A percentile compares a stretch with the other conserved stretches of the same genome.
phyloP scores from a whole-genome alignment of 2,329 filamentous ascomycete genomes.

The Thermothelomyces thermophilus region DNA sequence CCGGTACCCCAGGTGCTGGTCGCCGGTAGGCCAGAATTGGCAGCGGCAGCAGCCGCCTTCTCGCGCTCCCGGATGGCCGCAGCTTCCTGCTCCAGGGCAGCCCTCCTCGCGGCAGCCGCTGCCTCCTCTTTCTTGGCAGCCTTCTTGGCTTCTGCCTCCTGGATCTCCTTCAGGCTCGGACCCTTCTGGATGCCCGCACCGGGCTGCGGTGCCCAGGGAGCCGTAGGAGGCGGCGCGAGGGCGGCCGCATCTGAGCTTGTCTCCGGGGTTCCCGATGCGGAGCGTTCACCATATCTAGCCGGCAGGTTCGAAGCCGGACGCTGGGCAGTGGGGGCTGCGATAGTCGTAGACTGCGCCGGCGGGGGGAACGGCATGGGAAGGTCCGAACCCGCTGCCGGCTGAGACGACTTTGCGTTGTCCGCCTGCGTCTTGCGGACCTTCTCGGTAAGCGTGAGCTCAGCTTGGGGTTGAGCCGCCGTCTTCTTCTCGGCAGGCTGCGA shows the following conservation, averaged over 20 bases:
- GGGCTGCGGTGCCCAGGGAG: constrained; percentile 90
- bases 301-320: constrained; percentile 77
- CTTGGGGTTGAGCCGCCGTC: constrained; percentile 12
- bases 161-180: constrained; percentile 91
- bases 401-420: constrained; percentile 54
- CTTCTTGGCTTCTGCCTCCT: constrained; percentile 89
- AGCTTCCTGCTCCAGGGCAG: constrained; percentile 72
- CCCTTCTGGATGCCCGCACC: constrained; percentile 66
- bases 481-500: constrained; percentile 3
- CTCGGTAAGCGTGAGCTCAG: constrained; percentile 64
- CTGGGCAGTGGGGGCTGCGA: constrained; percentile 85
- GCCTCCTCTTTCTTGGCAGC: constrained; percentile 82
- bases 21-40: constrained; percentile 65
- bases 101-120: constrained; percentile 69
- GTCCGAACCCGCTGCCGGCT: constrained; percentile 50
- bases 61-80: constrained; percentile 52
- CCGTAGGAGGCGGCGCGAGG: constrained; percentile 60
- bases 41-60: constrained; percentile 55
- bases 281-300: constrained; percentile 58
- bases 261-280: constrained; percentile 72
- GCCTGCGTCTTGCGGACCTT: constrained; percentile 72
- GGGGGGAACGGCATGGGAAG: constrained; percentile 71
- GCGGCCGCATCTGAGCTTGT: constrained; percentile 34
- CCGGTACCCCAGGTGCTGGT: constrained; percentile 83
- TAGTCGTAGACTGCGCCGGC: constrained; percentile 67